phyloP scores from a whole-genome alignment of 495 filamentous ascomycete genomes.

The Penicillium angulare region DNA sequence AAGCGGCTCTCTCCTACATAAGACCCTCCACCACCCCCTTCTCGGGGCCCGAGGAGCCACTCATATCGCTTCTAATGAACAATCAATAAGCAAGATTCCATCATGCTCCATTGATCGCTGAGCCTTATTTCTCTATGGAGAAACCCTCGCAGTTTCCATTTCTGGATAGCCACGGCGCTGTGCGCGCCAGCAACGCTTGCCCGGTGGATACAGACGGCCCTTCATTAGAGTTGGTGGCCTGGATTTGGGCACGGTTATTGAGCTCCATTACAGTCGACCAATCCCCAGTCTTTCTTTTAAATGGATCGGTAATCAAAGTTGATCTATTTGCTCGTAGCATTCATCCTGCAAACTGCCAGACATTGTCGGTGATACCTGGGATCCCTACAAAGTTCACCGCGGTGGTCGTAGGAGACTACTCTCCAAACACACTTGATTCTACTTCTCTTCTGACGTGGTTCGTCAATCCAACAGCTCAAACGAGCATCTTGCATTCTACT shows the following conservation, averaged over 20 bases:
- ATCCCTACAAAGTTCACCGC: constrained; percentile 17
- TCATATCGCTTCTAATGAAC: constrained; percentile 23
- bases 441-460: constrained; percentile 15
- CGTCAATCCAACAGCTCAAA: constrained; percentile 18
- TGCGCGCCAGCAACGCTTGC: constrained; percentile 18
- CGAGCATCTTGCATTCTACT: constrained; percentile 25
- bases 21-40: too few species aligned
- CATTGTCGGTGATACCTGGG: constrained; percentile 8
- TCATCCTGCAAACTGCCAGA: constrained; percentile 13
- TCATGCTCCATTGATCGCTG: constrained; percentile 11
- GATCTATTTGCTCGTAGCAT: constrained; percentile 28
- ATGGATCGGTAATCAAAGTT: constrained; percentile 29
- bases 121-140: constrained; percentile 12
- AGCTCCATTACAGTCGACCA: constrained; percentile 36
- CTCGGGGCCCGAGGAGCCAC: constrained; percentile 15
- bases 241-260: constrained; percentile 42
- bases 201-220: constrained; percentile 15
- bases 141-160: constrained; percentile 23
- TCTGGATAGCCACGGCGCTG: constrained; percentile 11
- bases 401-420: constrained; percentile 14
- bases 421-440: neutral
- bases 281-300: constrained; percentile 33
- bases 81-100: constrained; percentile 17
- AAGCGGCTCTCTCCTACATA: constrained; percentile 23
- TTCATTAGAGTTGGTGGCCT: constrained; percentile 24